Evolutionary conservation across 192 early-diverging fungal species (phyloP).

Genomic region (Umbelopsis ramanniana): DNA sequence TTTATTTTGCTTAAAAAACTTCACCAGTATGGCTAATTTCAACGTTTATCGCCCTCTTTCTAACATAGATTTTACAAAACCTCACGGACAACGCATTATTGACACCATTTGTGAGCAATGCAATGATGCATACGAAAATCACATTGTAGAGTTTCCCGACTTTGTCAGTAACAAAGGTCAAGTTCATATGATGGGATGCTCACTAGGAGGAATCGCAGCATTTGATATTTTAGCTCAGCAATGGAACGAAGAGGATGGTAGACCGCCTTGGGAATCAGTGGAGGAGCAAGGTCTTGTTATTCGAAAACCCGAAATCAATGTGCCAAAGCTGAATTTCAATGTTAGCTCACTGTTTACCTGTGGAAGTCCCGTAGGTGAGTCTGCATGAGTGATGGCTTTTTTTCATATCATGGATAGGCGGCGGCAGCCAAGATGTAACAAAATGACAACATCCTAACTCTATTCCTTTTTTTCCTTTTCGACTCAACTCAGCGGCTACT

Average conservation of each 20-base stretch:
- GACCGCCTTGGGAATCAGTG: constrained; percentile 28
- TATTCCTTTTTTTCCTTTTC: not conserved
- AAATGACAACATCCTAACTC: no score
- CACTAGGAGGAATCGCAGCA: constrained; percentile 66
- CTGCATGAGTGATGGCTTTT: no score
- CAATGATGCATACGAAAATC: constrained; percentile 55
- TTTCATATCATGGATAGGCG: no score
- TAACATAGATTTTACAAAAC: constrained; percentile 46
- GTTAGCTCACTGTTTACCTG: constrained; percentile 48
- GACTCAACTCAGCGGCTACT: constrained; percentile 45
- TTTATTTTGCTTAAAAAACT: not conserved
- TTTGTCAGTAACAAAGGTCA: constrained; percentile 53
- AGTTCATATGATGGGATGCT: constrained; percentile 64
- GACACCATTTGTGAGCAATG: constrained; percentile 56
- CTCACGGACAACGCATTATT: constrained; percentile 56
- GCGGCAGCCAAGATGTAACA: no score
- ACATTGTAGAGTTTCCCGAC: constrained; percentile 51
- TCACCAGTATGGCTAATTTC: not conserved
- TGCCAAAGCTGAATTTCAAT: constrained; percentile 48
- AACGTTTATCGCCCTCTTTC: no score
- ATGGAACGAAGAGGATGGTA: constrained; percentile 41
- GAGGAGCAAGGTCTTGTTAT: constrained; percentile 4
- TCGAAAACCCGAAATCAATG: constrained; percentile 27
- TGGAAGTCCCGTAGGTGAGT: constrained; percentile 52
- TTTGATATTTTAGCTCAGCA: constrained; percentile 62